Conservation (phyloP, 2,329 filamentous ascomycete species). For the Xylaria hypoxylon region DNA sequence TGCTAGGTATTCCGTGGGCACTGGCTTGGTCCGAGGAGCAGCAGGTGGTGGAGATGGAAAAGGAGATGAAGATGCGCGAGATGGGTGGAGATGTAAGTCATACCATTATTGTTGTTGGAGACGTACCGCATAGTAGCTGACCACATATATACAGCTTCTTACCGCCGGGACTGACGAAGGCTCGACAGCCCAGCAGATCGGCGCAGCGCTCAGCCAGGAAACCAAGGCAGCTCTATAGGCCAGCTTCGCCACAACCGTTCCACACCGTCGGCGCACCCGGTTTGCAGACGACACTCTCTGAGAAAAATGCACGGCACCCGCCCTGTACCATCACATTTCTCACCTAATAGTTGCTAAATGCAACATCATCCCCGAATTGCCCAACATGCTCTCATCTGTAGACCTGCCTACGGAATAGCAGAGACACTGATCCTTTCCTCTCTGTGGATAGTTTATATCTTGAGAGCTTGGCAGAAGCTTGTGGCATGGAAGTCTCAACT, state of each 20-base stretch:
- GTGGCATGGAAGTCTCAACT: conserved; percentile 40
- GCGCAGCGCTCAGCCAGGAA: conserved; percentile 61
- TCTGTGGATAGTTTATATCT: conserved; percentile 31
- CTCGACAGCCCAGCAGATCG: conserved; percentile 62
- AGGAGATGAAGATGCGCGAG: conserved; percentile 96
- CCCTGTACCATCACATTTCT: conserved; percentile 34
- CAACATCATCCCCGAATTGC: conserved; percentile 14
- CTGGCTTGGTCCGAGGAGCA: conserved; percentile 95
- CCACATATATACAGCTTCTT: conserved; percentile 54
- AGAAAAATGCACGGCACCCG: conserved; percentile 4
- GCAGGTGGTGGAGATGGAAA: conserved; percentile 96
- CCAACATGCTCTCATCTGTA: not conserved
- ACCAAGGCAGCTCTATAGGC: conserved; percentile 64
- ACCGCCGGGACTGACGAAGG: conserved; percentile 56
- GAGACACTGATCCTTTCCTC: conserved; percentile 8
- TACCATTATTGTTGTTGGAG: not conserved
- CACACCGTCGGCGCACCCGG: not conserved
- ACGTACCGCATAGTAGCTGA: conserved; percentile 23
- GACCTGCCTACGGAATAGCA: conserved; percentile 11
- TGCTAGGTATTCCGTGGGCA: conserved; percentile 93
- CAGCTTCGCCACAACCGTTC: not conserved
- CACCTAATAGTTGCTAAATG: conserved; percentile 22
- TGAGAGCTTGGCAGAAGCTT: conserved; percentile 20
- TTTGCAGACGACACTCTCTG: conserved; percentile 6
- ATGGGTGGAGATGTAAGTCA: conserved; percentile 75